These are phyloP conservation scores for Emericellopsis atlantica DNA, from an alignment of 2,329 filamentous ascomycete species.

Conservation along the genomic window DNA sequence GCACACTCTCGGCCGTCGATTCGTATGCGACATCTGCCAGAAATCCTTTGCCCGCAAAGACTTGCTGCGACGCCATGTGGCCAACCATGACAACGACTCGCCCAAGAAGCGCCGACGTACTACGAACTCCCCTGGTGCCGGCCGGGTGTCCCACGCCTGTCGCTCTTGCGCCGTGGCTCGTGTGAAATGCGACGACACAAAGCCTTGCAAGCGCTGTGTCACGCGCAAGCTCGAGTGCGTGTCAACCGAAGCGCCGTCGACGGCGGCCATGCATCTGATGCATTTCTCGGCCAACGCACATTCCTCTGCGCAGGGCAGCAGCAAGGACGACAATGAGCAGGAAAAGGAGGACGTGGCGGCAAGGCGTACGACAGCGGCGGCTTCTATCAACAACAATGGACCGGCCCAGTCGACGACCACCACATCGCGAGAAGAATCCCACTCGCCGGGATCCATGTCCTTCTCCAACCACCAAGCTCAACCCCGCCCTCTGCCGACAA, in stretches of 20 bases:
- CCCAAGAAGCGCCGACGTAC: slow-evolving; percentile 33
- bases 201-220: slow-evolving; percentile 39
- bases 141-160: slow-evolving; percentile 40
- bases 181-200: slow-evolving; percentile 41
- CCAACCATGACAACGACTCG: slow-evolving; percentile 36
- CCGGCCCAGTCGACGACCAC: not conserved
- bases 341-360: too few relatives aligned
- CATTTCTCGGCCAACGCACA: slow-evolving; percentile 26
- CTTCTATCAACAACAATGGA: too few relatives aligned
- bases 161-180: slow-evolving; percentile 36
- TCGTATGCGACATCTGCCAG: slow-evolving; percentile 34
- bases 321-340: slow-evolving; percentile 3
- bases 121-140: slow-evolving; percentile 27
- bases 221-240: slow-evolving; percentile 32
- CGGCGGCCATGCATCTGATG: slow-evolving; percentile 28
- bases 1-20: slow-evolving; percentile 36
- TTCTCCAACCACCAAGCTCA: not conserved
- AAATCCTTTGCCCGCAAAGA: slow-evolving; percentile 42
- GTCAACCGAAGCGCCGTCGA: slow-evolving; percentile 20
- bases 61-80: slow-evolving; percentile 36
- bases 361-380: too few relatives aligned
- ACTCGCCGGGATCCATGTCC: slow-evolving; percentile 2
- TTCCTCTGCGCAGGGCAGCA: slow-evolving; percentile 4
- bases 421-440: not conserved
- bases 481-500: slow-evolving; percentile 3